Percentiles rank a stretch among this genome's conserved stretches.
phyloP scores from a whole-genome alignment of 2,329 filamentous ascomycete species.

The Camillea tinctor region DNA sequence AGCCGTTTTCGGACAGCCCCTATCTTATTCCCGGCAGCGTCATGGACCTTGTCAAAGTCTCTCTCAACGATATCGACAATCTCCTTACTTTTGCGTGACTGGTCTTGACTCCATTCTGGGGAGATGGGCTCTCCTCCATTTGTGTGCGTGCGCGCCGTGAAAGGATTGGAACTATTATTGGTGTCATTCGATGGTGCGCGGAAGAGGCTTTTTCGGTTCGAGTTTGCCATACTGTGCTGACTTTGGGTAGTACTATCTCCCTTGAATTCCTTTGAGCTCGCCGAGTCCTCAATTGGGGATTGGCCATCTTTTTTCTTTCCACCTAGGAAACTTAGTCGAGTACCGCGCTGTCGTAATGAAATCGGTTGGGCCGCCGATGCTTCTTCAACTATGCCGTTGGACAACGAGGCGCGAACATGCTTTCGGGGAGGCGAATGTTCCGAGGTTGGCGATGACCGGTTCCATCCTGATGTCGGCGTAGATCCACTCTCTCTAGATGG shows the following conservation, averaged over 20 bases:
- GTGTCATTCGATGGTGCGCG: constrained; percentile 37
- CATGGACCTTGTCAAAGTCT: constrained; percentile 30
- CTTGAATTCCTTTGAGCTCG: constrained; percentile 25
- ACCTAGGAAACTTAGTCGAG: constrained; percentile 57
- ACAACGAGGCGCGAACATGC: constrained; percentile 17
- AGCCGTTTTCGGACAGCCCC: constrained; percentile 74
- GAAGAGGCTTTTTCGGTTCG: constrained; percentile 46
- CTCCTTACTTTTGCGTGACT: constrained; percentile 31
- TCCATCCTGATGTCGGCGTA: constrained; percentile 42
- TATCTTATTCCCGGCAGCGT: constrained; percentile 45
- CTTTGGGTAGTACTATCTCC: constrained; percentile 30
- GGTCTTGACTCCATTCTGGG: constrained; percentile 22
- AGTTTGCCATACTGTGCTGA: constrained; percentile 35
- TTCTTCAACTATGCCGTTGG: constrained; percentile 43
- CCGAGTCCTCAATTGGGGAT: constrained; percentile 26
- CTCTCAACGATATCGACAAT: constrained; percentile 29
- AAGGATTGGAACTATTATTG: constrained; percentile 19
- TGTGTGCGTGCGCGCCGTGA: constrained; percentile 13
- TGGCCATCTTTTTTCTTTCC: constrained; percentile 48
- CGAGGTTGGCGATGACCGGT: constrained; percentile 34
- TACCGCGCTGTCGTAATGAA: constrained; percentile 50
- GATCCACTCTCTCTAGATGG: constrained; percentile 39
- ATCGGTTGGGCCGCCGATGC: constrained; percentile 50
- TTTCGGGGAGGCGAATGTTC: constrained; percentile 20
- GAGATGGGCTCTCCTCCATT: constrained; percentile 23